These are phyloP conservation scores for Eustoma russellianum DNA, from an alignment of 257 asterid species.

Conservation along the genomic window DNA sequence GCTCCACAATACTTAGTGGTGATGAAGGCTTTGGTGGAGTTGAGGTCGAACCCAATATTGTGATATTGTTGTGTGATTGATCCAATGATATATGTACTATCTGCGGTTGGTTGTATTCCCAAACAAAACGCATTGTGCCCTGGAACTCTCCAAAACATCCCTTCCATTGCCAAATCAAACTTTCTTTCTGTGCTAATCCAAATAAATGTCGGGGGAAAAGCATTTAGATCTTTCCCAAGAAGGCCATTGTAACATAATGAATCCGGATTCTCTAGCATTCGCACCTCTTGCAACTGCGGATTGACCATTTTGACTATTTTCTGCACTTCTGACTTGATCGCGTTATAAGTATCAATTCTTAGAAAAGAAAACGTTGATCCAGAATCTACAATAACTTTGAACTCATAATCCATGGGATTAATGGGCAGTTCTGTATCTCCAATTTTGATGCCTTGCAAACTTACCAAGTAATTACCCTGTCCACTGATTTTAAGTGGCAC, in stretches of 20 bases:
- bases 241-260: neutral
- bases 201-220: too few species aligned
- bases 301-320: neutral
- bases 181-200: neutral
- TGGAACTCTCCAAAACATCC: neutral
- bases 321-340: neutral
- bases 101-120: neutral
- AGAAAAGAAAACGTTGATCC: neutral
- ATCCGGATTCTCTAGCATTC: neutral
- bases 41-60: slow-evolving; percentile 1
- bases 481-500: neutral
- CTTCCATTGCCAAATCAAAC: neutral
- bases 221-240: neutral
- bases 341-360: neutral
- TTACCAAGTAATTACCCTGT: neutral
- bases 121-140: neutral
- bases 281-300: too few species aligned
- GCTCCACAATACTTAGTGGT: too few species aligned
- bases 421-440: neutral
- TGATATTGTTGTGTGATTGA: neutral
- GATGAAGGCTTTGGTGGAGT: too few species aligned
- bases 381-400: neutral
- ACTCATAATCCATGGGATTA: neutral
- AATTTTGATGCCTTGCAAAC: neutral
- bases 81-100: neutral